phyloP scores from a whole-genome alignment of 1,139 yeast species.

The Blastobotrys capitulatus region DNA sequence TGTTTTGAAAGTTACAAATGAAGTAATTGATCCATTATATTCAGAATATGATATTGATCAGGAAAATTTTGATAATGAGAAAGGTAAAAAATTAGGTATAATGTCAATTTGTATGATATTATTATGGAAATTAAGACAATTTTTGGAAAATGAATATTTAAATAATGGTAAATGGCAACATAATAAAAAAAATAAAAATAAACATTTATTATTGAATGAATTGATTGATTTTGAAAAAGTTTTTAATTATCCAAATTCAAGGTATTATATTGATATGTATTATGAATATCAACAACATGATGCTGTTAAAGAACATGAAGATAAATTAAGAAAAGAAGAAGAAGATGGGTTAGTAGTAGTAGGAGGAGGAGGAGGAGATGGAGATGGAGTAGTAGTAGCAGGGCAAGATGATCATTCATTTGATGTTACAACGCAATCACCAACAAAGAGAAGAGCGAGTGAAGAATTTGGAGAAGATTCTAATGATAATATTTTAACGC shows the following conservation, averaged over 20 bases:
- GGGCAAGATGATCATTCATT: too few species aligned
- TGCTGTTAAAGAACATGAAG: neutral
- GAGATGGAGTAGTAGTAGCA: conserved; percentile 3
- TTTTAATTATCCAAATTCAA: neutral
- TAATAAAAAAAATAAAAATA: conserved; percentile 1
- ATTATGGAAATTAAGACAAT: conserved; percentile 8
- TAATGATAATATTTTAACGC: neutral
- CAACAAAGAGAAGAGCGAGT: neutral
- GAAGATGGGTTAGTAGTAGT: neutral
- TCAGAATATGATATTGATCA: neutral
- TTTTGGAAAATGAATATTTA: neutral
- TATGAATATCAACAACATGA: neutral
- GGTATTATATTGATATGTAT: neutral
- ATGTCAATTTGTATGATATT: conserved; percentile 1
- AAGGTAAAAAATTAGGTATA: neutral
- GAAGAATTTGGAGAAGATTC: neutral
- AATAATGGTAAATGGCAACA: neutral
- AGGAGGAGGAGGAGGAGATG: too few species aligned
- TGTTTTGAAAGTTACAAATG: conserved; percentile 4
- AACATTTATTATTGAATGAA: neutral
- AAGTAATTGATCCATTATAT: conserved; percentile 8
- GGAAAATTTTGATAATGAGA: neutral
- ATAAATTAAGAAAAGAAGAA: neutral
- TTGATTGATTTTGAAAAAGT: neutral
- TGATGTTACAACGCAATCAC: neutral